These are phyloP conservation scores for Nasturtium officinale DNA, from an alignment of 345 rosid genomes.

Conservation along the genomic window DNA sequence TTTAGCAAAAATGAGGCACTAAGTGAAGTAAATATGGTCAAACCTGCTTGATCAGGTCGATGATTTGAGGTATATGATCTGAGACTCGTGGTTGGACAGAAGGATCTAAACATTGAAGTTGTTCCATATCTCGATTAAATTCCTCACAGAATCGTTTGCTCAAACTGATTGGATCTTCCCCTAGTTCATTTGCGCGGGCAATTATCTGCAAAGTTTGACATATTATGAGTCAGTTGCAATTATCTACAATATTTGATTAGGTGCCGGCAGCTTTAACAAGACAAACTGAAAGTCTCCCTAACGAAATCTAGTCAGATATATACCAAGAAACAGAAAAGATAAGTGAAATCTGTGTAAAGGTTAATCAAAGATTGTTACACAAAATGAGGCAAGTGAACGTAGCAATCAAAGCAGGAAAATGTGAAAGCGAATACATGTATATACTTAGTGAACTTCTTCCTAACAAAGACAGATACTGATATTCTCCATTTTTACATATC, in stretches of 20 bases:
- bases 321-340: not conserved
- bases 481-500: not conserved
- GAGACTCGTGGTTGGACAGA: slow-evolving; percentile 89
- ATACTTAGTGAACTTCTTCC: not conserved
- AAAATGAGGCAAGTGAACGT: not conserved
- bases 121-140: slow-evolving; percentile 72
- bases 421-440: not conserved
- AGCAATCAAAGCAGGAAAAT: not conserved
- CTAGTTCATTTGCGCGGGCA: slow-evolving; percentile 82
- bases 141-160: slow-evolving; percentile 85
- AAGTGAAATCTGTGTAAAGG: not conserved
- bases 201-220: slow-evolving; percentile 72
- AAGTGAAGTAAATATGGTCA: slow-evolving; percentile 5
- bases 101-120: slow-evolving; percentile 81
- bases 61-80: slow-evolving; percentile 87
- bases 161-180: slow-evolving; percentile 87
- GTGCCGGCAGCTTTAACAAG: not conserved
- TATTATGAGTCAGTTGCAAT: slow-evolving; percentile 18
- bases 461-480: not conserved
- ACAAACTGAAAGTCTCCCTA: not conserved
- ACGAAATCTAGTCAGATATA: not conserved
- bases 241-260: too few species aligned
- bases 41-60: slow-evolving; percentile 89
- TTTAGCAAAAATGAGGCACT: not conserved
- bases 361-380: not conserved